Evolutionary conservation across 2,329 filamentous ascomycete genomes (phyloP).

Genomic region (Scedosporium boydii): DNA sequence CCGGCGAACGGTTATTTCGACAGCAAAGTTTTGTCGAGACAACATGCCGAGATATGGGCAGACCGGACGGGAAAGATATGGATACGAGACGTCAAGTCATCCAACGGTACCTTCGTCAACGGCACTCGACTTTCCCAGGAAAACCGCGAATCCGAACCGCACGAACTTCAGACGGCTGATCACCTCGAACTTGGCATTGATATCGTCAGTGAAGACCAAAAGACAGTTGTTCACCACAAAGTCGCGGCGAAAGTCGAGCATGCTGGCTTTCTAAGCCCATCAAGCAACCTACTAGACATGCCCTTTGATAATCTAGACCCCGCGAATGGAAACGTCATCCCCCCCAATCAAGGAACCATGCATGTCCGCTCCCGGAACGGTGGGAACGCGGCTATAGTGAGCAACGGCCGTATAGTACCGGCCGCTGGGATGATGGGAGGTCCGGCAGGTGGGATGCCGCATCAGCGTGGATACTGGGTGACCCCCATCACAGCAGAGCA

Average conservation of each 20-base stretch:
- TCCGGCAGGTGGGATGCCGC: conserved; percentile 50
- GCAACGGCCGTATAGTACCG: conserved; percentile 51
- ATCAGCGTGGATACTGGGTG: conserved; percentile 76
- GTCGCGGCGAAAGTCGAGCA: conserved; percentile 95
- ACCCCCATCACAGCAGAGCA: conserved; percentile 89
- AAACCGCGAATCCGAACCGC: conserved; percentile 91
- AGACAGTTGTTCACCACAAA: conserved; percentile 97
- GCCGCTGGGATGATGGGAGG: conserved; percentile 34
- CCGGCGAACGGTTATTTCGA: conserved; percentile 92
- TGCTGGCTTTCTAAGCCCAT: conserved; percentile 69
- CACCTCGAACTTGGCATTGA: conserved; percentile 94
- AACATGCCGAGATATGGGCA: conserved; percentile 97
- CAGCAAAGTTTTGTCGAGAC: conserved; percentile 91
- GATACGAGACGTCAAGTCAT: conserved; percentile 96
- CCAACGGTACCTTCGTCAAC: conserved; percentile 97
- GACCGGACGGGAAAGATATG: conserved; percentile 76
- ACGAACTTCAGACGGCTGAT: conserved; percentile 85
- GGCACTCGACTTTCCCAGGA: conserved; percentile 81
- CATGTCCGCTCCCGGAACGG: conserved; percentile 62
- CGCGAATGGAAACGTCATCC: conserved; percentile 62
- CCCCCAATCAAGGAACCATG: conserved; percentile 56
- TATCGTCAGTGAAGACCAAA: conserved; percentile 97
- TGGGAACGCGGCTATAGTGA: conserved; percentile 54
- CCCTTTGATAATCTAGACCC: conserved; percentile 89
- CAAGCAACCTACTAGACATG: conserved; percentile 73